Base-by-base conservation (phyloP, 371 early-diverging fungal species). In the Mortierella sp. region DNA sequence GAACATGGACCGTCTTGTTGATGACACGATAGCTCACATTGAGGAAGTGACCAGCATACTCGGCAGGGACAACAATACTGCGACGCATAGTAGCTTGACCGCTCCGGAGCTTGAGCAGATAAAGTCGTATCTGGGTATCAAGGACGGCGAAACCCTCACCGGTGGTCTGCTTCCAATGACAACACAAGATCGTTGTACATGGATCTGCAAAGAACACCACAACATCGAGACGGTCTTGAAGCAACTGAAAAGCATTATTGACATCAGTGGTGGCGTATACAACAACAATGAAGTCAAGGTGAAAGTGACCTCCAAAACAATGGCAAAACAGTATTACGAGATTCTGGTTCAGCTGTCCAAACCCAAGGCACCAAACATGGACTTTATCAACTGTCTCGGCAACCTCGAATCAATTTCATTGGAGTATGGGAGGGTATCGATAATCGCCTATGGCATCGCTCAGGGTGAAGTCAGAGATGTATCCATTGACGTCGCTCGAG, bases 301-400 rank as follows among this genome's bases (percentile, higher is more conserved):
- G 22, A 47, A 25, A 13, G 24, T 47, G 3, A 25, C 17, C 2
- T 47, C 47, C 13, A 13, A 47, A 1, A 14, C 22, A 50, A 6
- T 5, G 25, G 47, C 24, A 4, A 27, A 14, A 13, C 31, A 48
- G 49, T 45, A 60, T 31, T 67, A 45, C 17, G 24, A 39, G 14
- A 45, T n/a, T 13, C 39, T 67, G 28, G 21, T 13, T 9, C 27
- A 50, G 27, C 13, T 13, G 27, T 54, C 21, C 47, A 45, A 50
- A 55, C 9, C 21, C 60, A 5, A 34, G 31, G 4, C 1, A 54
- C 10, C 34, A 34, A 34, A 4, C 4, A 34, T 10, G 34, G 34
- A 34, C 34, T 7, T 34, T 34, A 4, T 34, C 34, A 34, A 10
- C 4, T 4, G 34, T 10, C 10, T 34, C 34, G 34, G 10, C 10